Base-by-base conservation (phyloP, 805 yeast species). In the Wickerhamiella parazyma region DNA sequence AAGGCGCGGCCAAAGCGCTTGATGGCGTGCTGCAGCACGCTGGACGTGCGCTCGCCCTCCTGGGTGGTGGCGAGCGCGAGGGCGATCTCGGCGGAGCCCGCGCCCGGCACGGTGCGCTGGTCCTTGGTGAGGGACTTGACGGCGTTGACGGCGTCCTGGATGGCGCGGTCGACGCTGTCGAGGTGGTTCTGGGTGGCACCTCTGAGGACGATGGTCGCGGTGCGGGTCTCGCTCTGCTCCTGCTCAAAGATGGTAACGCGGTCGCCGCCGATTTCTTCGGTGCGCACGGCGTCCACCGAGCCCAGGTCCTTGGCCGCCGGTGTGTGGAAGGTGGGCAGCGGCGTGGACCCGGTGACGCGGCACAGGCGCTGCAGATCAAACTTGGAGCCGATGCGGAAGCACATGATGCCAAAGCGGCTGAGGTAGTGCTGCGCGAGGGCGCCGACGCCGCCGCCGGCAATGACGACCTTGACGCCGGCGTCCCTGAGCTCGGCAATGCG, bases 261-360 rank as follows among this genome's bases (percentile, higher is more conserved):
- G 65, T 91, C 96, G 44, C 96, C 95, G 51, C 98, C 98, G 59
- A 91, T 85, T 68, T 91, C 98, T 55, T 74, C 75, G 19, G 95
- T 80, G 66, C 83, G 94, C 41, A 91, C 89, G 24, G 79, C 62
- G 59, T 89, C 98, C 48, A 91, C 74, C 35, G 71, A 59, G 44
- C 98, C 98, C 70, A 84, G 74, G 64, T 89, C 96, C 57, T 87
- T 95, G 17, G 94, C 89, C 66, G 83, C 75, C 54, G 96, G 96
- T 2, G 95, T 93, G 51, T 95, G 95, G 46, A 87, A 70, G 62
- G 95, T 73, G 42, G 95, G 89, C 59, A 89, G 71, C 46, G 97
- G 96, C 21, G 96, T 81, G 36, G 96, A 96, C 39, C 97, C 97
- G 64, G 95, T 87, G 14, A 91, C 97, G 61, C 95, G 80, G 57